Conservation (phyloP, 805 yeast species). For the Ogataea wickerhamii region DNA sequence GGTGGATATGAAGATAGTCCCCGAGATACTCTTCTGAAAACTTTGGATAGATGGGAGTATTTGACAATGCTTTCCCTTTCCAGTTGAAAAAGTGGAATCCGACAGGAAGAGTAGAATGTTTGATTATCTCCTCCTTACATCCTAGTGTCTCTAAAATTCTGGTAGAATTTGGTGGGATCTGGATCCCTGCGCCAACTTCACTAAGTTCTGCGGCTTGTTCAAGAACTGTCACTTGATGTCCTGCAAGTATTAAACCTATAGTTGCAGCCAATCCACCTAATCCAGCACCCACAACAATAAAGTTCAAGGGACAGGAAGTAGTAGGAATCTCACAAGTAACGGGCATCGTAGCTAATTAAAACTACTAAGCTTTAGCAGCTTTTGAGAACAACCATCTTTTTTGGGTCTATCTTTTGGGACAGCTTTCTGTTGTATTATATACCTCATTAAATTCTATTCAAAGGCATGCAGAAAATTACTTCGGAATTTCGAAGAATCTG, state of each 20-base stretch:
- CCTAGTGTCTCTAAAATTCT: constrained; percentile 14
- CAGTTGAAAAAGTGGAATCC: constrained; percentile 12
- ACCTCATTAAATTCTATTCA: too few relatives aligned
- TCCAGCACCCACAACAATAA: constrained; percentile 11
- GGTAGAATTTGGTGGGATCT: constrained; percentile 16
- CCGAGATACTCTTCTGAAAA: constrained; percentile 12
- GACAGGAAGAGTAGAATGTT: constrained; percentile 11
- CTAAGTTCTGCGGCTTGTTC: constrained; percentile 7
- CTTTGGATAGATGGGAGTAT: constrained; percentile 11
- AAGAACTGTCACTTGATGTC: constrained; percentile 9
- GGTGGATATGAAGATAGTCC: constrained; percentile 15
- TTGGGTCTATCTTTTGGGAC: too few relatives aligned
- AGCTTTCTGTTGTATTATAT: too few relatives aligned
- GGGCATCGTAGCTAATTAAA: constrained; percentile 4
- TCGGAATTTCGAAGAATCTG: too few relatives aligned
- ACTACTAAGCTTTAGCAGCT: too few relatives aligned
- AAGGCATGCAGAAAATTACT: too few relatives aligned
- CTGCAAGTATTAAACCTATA: constrained; percentile 8
- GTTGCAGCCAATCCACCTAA: constrained; percentile 10
- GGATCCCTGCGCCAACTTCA: constrained; percentile 12
- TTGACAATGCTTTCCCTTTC: constrained; percentile 11
- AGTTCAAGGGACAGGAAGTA: constrained; percentile 7
- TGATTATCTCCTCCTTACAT: constrained; percentile 6
- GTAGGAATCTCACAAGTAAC: constrained; percentile 5
- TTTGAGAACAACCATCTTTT: too few relatives aligned